Evolutionary conservation across 2,329 filamentous ascomycete genomes (phyloP), one percentile per base, ranked within the genome.

Genomic region (Aureobasidium sp.): DNA sequence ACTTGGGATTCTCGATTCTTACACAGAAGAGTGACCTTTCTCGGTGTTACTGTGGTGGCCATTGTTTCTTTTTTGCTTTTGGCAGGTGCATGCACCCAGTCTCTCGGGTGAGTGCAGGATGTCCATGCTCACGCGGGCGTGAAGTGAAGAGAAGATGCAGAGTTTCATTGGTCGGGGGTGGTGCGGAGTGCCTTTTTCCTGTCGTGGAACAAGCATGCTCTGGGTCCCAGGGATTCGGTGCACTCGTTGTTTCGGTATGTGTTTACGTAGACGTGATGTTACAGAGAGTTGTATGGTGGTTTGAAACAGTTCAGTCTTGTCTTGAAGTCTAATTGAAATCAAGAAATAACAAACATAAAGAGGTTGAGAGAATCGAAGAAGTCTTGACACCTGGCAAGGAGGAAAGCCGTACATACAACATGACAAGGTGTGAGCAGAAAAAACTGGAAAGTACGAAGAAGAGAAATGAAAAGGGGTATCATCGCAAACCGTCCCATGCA

Each of bases 401-500:
- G 17, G 13, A 19, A 27, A 40, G 19, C n/a, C n/a, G 13, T 10
- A 29, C 10, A 51, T 19, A 9, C 11, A 33, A n/a, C 5, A n/a
- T 17, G 29, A n/a, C 19, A 37, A 9, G 33, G 19, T 15, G 37
- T 37, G 40, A 25, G 10, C n/a, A 33, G 17, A 25, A 8, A 15
- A 21, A 29, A 43, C n/a, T n/a, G n/a, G n/a, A 37, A 17, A 27
- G 29, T 11, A 54, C 29, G 27, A 33, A 31, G 13, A 45, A 21
- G 29, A 57, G 13, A 27, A n/a, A n/a, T 29, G 3, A 37, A 31
- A 40, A 47, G 43, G 54, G 42, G 42, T 58, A 47, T 49, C 33
- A 49, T 49, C 55, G 43, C 31, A 23, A 47, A 25, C 42, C 43
- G 25, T 38, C 55, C 55, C 35, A 49, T 58, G 43, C 43, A 49